These are phyloP conservation scores for Kluyveromyces starmeri DNA, from an alignment of 805 yeast species.

Conservation along the genomic window DNA sequence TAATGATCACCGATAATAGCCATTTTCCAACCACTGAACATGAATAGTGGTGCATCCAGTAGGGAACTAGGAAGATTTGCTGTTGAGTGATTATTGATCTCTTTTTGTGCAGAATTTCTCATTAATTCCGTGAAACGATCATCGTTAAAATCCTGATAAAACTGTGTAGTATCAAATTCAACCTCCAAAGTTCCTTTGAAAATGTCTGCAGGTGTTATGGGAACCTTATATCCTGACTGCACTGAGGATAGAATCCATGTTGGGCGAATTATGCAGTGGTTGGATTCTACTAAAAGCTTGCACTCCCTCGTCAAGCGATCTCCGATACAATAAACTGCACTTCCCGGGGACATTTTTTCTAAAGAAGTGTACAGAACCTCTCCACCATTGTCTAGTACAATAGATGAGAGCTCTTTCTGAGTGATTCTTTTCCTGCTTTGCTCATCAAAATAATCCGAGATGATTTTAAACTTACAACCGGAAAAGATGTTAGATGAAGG, in stretches of 20 bases:
- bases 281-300: constrained; percentile 31
- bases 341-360: neutral
- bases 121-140: neutral
- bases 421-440: constrained; percentile 19
- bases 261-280: constrained; percentile 57
- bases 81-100: constrained; percentile 5
- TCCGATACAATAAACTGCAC: constrained; percentile 27
- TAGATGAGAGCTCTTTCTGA: constrained; percentile 29
- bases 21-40: constrained; percentile 32
- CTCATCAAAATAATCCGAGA: constrained; percentile 39
- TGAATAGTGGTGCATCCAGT: constrained; percentile 18
- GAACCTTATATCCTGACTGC: neutral
- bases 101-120: neutral
- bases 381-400: constrained; percentile 46
- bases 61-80: constrained; percentile 13
- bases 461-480: constrained; percentile 39
- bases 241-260: constrained; percentile 64
- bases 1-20: constrained; percentile 20
- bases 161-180: neutral
- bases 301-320: constrained; percentile 35
- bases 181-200: neutral
- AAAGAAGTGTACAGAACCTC: constrained; percentile 31
- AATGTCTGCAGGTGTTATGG: neutral
- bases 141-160: neutral
- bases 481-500: constrained; percentile 32